phyloP scores from a whole-genome alignment of 345 rosid genomes.

The Conringia planisiliqua region DNA sequence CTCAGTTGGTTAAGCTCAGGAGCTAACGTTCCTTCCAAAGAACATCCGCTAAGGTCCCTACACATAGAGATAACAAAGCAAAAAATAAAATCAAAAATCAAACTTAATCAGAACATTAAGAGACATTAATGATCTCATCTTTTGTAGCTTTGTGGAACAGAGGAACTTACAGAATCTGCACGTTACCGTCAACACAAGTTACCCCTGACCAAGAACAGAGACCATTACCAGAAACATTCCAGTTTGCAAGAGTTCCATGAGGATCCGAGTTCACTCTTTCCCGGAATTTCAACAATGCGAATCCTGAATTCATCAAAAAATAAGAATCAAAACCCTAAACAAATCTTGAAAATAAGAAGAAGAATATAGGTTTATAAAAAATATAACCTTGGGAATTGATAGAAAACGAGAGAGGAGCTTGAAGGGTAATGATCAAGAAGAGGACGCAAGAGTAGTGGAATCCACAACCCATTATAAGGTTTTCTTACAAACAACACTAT shows the following conservation, averaged over 20 bases:
- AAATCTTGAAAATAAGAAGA: neutral
- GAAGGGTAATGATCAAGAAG: constrained; percentile 45
- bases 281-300: constrained; percentile 63
- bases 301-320: constrained; percentile 47
- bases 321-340: constrained; percentile 14
- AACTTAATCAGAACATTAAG: neutral
- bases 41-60: constrained; percentile 68
- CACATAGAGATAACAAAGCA: constrained; percentile 48
- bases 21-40: constrained; percentile 62
- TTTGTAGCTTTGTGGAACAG: constrained; percentile 48
- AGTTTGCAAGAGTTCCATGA: constrained; percentile 53
- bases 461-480: constrained; percentile 55
- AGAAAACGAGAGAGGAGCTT: constrained; percentile 46
- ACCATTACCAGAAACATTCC: constrained; percentile 48
- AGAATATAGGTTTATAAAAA: neutral
- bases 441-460: constrained; percentile 47
- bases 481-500: constrained; percentile 35
- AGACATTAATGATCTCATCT: constrained; percentile 40
- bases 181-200: constrained; percentile 62
- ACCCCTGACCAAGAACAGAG: constrained; percentile 80
- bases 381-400: constrained; percentile 58
- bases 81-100: neutral
- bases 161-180: constrained; percentile 71
- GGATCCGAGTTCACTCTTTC: constrained; percentile 59
- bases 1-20: constrained; percentile 71